Evolutionary conservation across 805 yeast species (phyloP).

Genomic region (Suhomyces sp.): DNA sequence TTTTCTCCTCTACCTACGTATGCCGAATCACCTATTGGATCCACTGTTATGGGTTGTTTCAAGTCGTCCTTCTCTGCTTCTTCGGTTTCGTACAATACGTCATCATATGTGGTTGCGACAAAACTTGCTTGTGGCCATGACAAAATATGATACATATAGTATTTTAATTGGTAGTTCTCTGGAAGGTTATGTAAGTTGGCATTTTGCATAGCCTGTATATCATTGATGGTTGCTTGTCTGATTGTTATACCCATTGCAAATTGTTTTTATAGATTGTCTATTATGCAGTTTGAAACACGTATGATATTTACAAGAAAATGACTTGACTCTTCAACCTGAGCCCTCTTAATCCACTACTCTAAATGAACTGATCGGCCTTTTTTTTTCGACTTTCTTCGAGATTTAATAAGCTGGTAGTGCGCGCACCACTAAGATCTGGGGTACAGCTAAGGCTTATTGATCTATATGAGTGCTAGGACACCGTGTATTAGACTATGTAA

Average conservation of each 20-base stretch:
- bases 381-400: background rate
- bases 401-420: background rate
- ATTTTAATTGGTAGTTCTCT: constrained; percentile 89
- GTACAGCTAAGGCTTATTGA: background rate
- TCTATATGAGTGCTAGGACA: background rate
- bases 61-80: constrained; percentile 23
- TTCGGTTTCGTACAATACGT: constrained; percentile 10
- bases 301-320: background rate
- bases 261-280: background rate
- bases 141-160: constrained; percentile 87
- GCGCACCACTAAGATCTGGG: background rate
- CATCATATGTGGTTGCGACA: constrained; percentile 82
- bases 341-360: background rate
- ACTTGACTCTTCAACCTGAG: background rate
- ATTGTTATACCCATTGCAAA: constrained; percentile 73
- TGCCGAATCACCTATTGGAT: constrained; percentile 59
- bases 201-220: constrained; percentile 93
- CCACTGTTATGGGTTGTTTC: constrained; percentile 13
- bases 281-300: background rate
- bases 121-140: constrained; percentile 98
- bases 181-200: constrained; percentile 90
- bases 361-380: background rate
- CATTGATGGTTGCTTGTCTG: constrained; percentile 81
- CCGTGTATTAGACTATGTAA: constrained; percentile 8
- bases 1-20: constrained; percentile 69